Evolutionary conservation across 257 asterid genomes (phyloP), one percentile per base, ranked within the genome.

Genomic region (Penstemon davidsonii): DNA sequence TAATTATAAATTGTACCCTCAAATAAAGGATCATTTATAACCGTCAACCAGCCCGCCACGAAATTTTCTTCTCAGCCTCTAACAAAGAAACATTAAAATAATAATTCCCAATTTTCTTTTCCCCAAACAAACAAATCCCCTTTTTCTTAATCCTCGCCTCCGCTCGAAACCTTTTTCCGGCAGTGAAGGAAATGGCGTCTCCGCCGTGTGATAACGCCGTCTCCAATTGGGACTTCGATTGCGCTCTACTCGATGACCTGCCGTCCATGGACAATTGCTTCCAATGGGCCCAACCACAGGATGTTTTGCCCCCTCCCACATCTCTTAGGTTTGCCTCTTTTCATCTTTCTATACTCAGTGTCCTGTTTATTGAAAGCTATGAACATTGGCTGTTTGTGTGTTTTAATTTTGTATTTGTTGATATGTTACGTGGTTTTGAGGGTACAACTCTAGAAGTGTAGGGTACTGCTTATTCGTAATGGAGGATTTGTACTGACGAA

Each of bases 181-280:
- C 50, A n/a, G 47, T 69, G 47, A 58, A 55, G 42, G 41, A 3
- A 56, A 85, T 85, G 90, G 80, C 60, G 40, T 81, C 71, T 57
- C 73, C 81, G 63, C 77, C 62, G 42, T 81, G 52, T 44, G 73
- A 66, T 53, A 75, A 72, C 18, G 64, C 54, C n/a, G 54, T 25
- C 33, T 25, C 80, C 25, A 75, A 71, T 55, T 85, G 91, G 91
- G 78, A 72, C 4, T 58, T 85, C 50, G 86, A 83, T 64, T 80
- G 77, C 38, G 66, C 79, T 53, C 67, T 83, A 40, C 76, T 84
- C 39, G 91, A 79, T 6, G 83, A 78, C 44, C 73, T 79, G 40
- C 79, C 84, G 36, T 10, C 78, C 37, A 73, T 82, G 52, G 80
- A 78, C 56, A 61, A 81, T 19, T 46, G 59, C 52, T 75, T 75